Percentiles rank a stretch among this genome's conserved stretches.
Evolutionary conservation across 805 yeast species (phyloP).

Genomic region (Barnettozyma wickerhamii): DNA sequence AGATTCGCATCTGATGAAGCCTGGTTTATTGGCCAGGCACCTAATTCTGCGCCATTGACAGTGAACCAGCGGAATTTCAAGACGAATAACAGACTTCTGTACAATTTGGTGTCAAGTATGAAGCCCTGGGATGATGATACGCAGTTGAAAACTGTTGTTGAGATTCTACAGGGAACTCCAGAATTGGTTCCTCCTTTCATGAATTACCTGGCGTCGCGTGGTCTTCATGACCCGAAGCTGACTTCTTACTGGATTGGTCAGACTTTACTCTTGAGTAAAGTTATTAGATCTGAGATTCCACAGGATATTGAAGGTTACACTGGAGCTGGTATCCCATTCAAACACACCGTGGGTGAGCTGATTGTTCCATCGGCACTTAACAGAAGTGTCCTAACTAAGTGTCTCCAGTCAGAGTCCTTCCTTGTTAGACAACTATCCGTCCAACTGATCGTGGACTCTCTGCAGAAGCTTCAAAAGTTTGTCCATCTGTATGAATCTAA

Average conservation of each 20-base stretch:
- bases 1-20: slow-evolving; percentile 42
- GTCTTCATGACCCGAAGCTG: slow-evolving; percentile 73
- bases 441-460: slow-evolving; percentile 50
- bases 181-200: slow-evolving; percentile 75
- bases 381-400: slow-evolving; percentile 50
- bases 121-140: slow-evolving; percentile 77
- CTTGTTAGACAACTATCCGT: slow-evolving; percentile 61
- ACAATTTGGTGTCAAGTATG: slow-evolving; percentile 54
- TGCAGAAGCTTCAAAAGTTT: slow-evolving; percentile 49
- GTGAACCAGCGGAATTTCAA: slow-evolving; percentile 51
- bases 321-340: slow-evolving; percentile 29
- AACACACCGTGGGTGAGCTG: slow-evolving; percentile 42
- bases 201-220: slow-evolving; percentile 54
- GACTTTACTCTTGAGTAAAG: slow-evolving; percentile 54
- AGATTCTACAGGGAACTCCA: slow-evolving; percentile 49
- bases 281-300: slow-evolving; percentile 58
- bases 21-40: slow-evolving; percentile 39
- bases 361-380: slow-evolving; percentile 64
- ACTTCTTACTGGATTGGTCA: slow-evolving; percentile 82
- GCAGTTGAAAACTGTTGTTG: slow-evolving; percentile 53
- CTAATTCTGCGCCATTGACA: slow-evolving; percentile 28
- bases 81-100: slow-evolving; percentile 64
- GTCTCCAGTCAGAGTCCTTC: slow-evolving; percentile 45
- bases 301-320: slow-evolving; percentile 26
- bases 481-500: slow-evolving; percentile 32